Conservation (phyloP, 805 yeast genomes). For the Soucietia sequanensis region DNA sequence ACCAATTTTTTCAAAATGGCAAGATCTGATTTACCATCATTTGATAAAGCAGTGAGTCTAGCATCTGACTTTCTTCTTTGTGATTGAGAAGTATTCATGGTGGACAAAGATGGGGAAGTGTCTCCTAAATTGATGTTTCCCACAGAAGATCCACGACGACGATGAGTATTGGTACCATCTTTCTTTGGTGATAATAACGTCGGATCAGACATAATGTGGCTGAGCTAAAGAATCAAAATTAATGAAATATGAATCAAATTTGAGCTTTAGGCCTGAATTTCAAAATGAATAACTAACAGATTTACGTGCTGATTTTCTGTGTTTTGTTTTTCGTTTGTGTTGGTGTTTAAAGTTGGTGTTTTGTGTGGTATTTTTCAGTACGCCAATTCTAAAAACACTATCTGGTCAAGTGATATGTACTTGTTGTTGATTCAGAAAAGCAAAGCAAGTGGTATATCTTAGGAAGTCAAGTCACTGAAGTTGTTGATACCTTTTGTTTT, state of each 20-base stretch:
- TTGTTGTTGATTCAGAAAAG: too few relatives aligned
- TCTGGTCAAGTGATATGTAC: too few relatives aligned
- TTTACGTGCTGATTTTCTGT: too few relatives aligned
- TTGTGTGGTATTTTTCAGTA: too few relatives aligned
- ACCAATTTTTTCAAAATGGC: constrained; percentile 56
- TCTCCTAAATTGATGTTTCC: constrained; percentile 79
- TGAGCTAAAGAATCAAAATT: background rate
- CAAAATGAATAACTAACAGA: too few relatives aligned
- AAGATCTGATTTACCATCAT: constrained; percentile 36
- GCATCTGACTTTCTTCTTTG: constrained; percentile 33
- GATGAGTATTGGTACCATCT: too few relatives aligned
- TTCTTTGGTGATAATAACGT: constrained; percentile 7
- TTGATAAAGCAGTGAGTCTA: constrained; percentile 29
- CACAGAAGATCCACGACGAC: constrained; percentile 63
- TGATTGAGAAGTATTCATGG: constrained; percentile 53
- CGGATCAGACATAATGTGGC: constrained; percentile 1
- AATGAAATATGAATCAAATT: background rate
- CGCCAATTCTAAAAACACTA: too few relatives aligned
- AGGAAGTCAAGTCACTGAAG: too few relatives aligned
- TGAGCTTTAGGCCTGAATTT: constrained; percentile 1
- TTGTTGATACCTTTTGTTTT: too few relatives aligned
- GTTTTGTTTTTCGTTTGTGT: too few relatives aligned
- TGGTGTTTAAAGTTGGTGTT: too few relatives aligned
- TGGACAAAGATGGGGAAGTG: constrained; percentile 62
- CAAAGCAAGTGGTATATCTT: too few relatives aligned